phyloP scores from a whole-genome alignment of 108 stramenopile genomes.

The Poteriospumella lacustris region DNA sequence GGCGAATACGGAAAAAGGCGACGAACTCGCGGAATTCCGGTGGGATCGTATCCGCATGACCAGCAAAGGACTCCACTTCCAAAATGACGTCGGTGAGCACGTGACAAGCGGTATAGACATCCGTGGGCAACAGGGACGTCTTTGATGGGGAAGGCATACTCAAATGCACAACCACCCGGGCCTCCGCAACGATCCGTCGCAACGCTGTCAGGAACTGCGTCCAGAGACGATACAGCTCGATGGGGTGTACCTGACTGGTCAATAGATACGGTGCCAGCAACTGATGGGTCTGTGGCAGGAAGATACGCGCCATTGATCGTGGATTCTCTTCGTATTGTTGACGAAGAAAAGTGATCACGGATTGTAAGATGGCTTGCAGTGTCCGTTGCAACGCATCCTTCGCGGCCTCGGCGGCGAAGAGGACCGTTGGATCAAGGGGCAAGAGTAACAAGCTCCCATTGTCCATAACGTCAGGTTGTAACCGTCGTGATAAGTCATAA shows the following conservation, averaged over 20 bases:
- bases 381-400: not conserved
- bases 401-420: not conserved
- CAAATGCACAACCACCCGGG: not conserved
- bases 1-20: not conserved
- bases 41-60: not conserved
- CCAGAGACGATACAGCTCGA: not conserved
- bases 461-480: not conserved
- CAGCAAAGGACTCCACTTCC: slow-evolving; percentile 16
- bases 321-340: not conserved
- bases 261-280: not conserved
- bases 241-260: not conserved
- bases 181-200: not conserved
- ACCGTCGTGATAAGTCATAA: slow-evolving; percentile 9
- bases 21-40: not conserved
- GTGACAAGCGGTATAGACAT: not conserved
- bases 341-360: not conserved
- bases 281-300: not conserved
- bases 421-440: not conserved
- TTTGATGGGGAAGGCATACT: not conserved
- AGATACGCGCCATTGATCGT: not conserved
- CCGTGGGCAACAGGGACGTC: not conserved
- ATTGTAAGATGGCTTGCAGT: not conserved
- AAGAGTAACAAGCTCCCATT: not conserved
- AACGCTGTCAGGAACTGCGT: not conserved
- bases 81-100: not conserved